These are phyloP conservation scores for Saturnispora sanitii DNA, from an alignment of 805 yeast genomes.

Conservation along the genomic window DNA sequence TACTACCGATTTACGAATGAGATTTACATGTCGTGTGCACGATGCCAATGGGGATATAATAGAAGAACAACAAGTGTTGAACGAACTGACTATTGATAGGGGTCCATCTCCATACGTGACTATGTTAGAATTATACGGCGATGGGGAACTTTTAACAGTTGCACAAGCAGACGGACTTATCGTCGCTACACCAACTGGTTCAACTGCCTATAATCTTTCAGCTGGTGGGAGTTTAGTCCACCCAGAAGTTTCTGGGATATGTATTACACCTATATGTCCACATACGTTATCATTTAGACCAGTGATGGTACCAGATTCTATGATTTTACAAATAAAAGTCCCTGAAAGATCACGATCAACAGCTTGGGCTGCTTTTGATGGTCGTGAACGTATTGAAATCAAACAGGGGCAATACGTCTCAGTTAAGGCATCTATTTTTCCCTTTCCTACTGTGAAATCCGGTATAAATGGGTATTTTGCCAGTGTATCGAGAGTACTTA, in stretches of 20 bases:
- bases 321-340: conserved; percentile 72
- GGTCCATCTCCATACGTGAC: conserved; percentile 93
- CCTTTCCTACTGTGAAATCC: conserved; percentile 85
- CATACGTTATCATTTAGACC: conserved; percentile 92
- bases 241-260: conserved; percentile 86
- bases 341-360: conserved; percentile 73
- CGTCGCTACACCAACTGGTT: conserved; percentile 91
- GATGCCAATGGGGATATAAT: conserved; percentile 43
- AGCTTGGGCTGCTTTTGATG: conserved; percentile 97
- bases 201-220: conserved; percentile 89
- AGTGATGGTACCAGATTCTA: conserved; percentile 85
- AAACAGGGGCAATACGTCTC: conserved; percentile 77
- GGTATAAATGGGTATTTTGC: conserved; percentile 72
- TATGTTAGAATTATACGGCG: conserved; percentile 81
- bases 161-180: conserved; percentile 94
- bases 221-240: conserved; percentile 95
- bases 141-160: conserved; percentile 72
- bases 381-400: conserved; percentile 76
- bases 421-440: conserved; percentile 76
- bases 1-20: conserved; percentile 70
- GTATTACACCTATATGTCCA: conserved; percentile 93
- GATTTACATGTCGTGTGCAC: conserved; percentile 73
- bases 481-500: conserved; percentile 72
- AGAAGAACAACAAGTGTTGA: conserved; percentile 68
- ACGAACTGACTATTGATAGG: conserved; percentile 84